These are phyloP conservation scores for Lentinula novae-zelandiae DNA, from an alignment of 1,284 basidiomycete genomes.

Conservation along the genomic window DNA sequence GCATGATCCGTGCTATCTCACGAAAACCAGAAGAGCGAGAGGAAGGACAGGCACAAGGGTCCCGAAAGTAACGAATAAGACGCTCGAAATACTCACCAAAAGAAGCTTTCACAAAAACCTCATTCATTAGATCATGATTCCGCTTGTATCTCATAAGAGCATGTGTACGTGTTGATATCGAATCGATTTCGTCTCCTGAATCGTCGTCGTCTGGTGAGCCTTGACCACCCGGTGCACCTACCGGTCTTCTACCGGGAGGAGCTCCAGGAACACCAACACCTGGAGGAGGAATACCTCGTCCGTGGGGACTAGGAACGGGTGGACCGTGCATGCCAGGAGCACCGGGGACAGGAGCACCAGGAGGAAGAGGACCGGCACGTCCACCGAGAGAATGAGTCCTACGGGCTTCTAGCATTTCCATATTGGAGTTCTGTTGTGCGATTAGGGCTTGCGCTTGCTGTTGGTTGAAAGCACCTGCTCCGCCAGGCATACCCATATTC, in stretches of 20 bases:
- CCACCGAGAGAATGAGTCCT: conserved; percentile 30
- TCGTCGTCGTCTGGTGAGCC: conserved; percentile 58
- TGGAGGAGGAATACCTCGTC: not conserved
- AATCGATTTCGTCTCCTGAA: conserved; percentile 71
- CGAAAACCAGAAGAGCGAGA: not conserved
- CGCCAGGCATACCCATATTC: not conserved
- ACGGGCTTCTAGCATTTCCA: conserved; percentile 64
- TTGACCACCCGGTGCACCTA: conserved; percentile 9
- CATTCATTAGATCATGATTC: conserved; percentile 80
- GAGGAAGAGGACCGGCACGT: conserved; percentile 13
- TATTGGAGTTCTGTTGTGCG: conserved; percentile 63
- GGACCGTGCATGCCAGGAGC: not conserved
- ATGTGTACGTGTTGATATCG: conserved; percentile 66
- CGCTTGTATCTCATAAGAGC: conserved; percentile 69
- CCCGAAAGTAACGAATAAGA: not conserved
- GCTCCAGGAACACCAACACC: not conserved
- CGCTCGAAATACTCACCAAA: conserved; percentile 42
- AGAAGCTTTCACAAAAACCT: conserved; percentile 69
- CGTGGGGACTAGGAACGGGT: not conserved
- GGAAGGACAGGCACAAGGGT: not conserved
- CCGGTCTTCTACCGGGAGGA: not conserved
- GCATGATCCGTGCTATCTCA: not conserved
- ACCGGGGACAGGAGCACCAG: not conserved
- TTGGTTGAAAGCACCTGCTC: not conserved
- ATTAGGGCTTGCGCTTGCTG: conserved; percentile 60